These are phyloP conservation scores for Fusarium torulosum DNA, from an alignment of 2,329 filamentous ascomycete genomes.

Conservation along the genomic window DNA sequence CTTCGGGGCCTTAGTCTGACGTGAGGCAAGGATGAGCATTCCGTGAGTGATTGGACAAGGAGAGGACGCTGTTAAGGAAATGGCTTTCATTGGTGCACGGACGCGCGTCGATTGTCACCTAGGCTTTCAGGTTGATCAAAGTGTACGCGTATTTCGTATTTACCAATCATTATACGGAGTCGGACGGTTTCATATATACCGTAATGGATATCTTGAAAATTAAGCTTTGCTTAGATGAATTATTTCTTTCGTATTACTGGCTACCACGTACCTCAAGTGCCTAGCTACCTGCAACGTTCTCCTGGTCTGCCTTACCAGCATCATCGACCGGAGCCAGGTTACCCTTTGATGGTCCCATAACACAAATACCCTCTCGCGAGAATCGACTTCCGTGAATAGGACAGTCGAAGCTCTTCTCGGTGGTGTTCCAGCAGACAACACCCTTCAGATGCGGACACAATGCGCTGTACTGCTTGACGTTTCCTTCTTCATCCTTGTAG, in stretches of 20 bases:
- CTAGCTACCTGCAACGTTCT: slow-evolving; percentile 18
- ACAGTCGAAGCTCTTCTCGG: slow-evolving; percentile 68
- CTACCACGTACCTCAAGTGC: no score
- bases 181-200: not conserved
- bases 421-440: slow-evolving; percentile 67
- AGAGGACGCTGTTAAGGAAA: not conserved
- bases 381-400: slow-evolving; percentile 60
- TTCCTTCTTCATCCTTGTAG: slow-evolving; percentile 67
- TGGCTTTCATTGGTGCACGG: slow-evolving; percentile 7
- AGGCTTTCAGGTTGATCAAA: not conserved
- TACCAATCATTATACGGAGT: not conserved
- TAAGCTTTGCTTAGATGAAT: not conserved
- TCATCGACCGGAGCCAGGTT: slow-evolving; percentile 20
- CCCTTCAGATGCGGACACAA: slow-evolving; percentile 69
- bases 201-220: not conserved
- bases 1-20: slow-evolving; percentile 27
- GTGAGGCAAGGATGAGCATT: slow-evolving; percentile 21
- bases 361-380: slow-evolving; percentile 37
- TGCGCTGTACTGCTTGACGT: slow-evolving; percentile 64
- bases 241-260: not conserved
- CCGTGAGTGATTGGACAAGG: not conserved
- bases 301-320: slow-evolving; percentile 9
- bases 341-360: slow-evolving; percentile 33
- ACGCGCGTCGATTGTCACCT: slow-evolving; percentile 26
- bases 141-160: slow-evolving; percentile 29